Evolutionary conservation across 164 flowering plant genomes (phyloP).

Genomic region (Euptelea pleiosperma): DNA sequence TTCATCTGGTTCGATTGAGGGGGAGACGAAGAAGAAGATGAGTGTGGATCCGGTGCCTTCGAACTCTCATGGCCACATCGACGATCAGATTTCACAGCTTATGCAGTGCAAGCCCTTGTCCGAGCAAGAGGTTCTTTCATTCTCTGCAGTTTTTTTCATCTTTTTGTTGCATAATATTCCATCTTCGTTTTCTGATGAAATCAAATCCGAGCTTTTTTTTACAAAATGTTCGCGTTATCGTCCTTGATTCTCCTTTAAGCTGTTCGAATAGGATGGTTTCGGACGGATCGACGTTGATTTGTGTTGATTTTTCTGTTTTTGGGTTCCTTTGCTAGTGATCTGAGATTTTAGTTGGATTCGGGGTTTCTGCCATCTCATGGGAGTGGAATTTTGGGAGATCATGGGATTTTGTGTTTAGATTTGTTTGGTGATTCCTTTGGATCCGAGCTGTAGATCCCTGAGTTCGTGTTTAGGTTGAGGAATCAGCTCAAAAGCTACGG

Average conservation of each 20-base stretch:
- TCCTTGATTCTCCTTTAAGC: conserved; percentile 1
- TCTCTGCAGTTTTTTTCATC: background rate
- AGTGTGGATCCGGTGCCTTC: conserved; percentile 59
- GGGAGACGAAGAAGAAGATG: conserved; percentile 32
- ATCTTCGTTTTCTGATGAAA: background rate
- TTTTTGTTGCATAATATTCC: background rate
- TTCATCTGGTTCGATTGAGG: conserved; percentile 2
- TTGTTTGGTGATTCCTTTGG: conserved; percentile 9
- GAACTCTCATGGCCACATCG: conserved; percentile 64
- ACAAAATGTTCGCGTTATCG: background rate
- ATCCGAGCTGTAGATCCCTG: conserved; percentile 1
- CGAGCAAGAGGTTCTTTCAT: conserved; percentile 64
- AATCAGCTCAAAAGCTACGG: conserved; percentile 5
- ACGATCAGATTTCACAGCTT: conserved; percentile 84
- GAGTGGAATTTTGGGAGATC: conserved; percentile 4
- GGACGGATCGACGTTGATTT: conserved; percentile 19
- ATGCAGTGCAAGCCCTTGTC: conserved; percentile 98
- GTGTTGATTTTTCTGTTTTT: background rate
- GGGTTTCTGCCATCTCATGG: conserved; percentile 8
- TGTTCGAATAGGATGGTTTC: background rate
- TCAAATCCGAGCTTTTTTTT: background rate
- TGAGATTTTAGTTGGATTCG: conserved; percentile 7
- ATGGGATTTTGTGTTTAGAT: background rate
- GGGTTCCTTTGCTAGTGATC: conserved; percentile 16
- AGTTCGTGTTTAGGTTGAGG: background rate